Percentiles rank a stretch among this genome's conserved stretches.
phyloP scores from a whole-genome alignment of 1,139 yeast genomes.

The Kazachstania sp. region DNA sequence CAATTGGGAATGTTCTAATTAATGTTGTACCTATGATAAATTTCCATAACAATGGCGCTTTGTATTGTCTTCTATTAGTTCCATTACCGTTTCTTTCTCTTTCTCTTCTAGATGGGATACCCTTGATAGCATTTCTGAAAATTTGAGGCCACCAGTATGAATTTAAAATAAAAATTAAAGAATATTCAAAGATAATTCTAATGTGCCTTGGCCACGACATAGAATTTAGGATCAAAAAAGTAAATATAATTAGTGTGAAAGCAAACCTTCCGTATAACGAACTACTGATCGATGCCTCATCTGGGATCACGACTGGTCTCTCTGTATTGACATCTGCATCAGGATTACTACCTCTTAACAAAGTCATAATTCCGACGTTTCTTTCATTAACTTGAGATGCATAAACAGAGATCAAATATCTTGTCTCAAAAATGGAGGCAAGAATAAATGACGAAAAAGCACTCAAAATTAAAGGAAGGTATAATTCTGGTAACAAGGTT shows the following conservation, averaged over 20 bases:
- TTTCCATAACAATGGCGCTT: slow-evolving; percentile 31
- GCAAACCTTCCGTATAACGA: slow-evolving; percentile 56
- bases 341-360: slow-evolving; percentile 18
- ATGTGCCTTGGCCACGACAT: slow-evolving; percentile 54
- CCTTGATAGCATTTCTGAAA: slow-evolving; percentile 55
- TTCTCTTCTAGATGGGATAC: slow-evolving; percentile 23
- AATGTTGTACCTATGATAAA: slow-evolving; percentile 61
- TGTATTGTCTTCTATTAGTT: slow-evolving; percentile 17
- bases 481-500: slow-evolving; percentile 46
- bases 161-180: slow-evolving; percentile 44
- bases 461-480: slow-evolving; percentile 58
- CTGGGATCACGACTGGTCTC: slow-evolving; percentile 30
- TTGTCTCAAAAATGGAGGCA: slow-evolving; percentile 68
- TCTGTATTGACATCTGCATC: slow-evolving; percentile 13
- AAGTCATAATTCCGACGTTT: slow-evolving; percentile 20
- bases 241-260: slow-evolving; percentile 48
- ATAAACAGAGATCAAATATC: slow-evolving; percentile 62
- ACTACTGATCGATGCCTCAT: slow-evolving; percentile 52
- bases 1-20: slow-evolving; percentile 55
- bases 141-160: slow-evolving; percentile 93
- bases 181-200: slow-evolving; percentile 51
- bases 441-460: slow-evolving; percentile 63
- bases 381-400: slow-evolving; percentile 66
- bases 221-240: slow-evolving; percentile 52
- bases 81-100: slow-evolving; percentile 15